Base-by-base conservation (phyloP, 129 eudicot species). In the Chrysanthemum lavandulifolium region DNA sequence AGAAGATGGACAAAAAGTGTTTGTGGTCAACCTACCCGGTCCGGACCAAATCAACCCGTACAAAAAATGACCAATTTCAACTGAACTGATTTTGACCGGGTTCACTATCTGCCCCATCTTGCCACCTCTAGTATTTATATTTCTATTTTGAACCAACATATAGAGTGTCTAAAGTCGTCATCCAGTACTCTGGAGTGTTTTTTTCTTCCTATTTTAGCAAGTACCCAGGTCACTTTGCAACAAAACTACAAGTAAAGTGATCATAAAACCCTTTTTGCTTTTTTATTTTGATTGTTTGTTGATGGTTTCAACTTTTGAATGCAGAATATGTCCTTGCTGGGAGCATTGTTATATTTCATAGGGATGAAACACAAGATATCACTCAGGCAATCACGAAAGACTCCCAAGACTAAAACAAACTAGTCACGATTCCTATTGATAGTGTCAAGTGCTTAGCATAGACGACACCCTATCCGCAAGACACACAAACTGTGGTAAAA, bases 281-380 rank as follows among this genome's bases (percentile, higher is more conserved):
- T 25, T 10, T 58, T 6, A 3, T 49, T 61, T 73, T 10, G 16
- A 54, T 29, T 36, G 10, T 4, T 31, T 53, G 12, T 43, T 23
- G 53, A 74, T 54, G 55, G 25, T 36, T 75, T 80, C 25, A 54
- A 47, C n/a, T 69, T 75, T 65, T 71, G 78, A 70, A 55, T 54
- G 74, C 78, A 80, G 84, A 71, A 80, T 75, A 80, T 80, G 81
- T 65, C 84, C 21, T 80, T 80, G 74, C 36, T 80, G 57, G 84
- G 84, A 71, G 84, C 84, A 15, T 56, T 80, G 73, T 52, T 80
- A 53, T 80, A 14, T 64, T 80, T 80, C 81, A 70, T 80, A 69
- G 84, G 80, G 77, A 80, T 80, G 84, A 80, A 75, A 58, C 80
- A 80, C 63, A 75, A 77, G 1, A 70, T 80, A 69, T 61, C 84